Evolutionary conservation across 163 green algal species (phyloP).

Genomic region (Coccomyxa subellipsoidea): DNA sequence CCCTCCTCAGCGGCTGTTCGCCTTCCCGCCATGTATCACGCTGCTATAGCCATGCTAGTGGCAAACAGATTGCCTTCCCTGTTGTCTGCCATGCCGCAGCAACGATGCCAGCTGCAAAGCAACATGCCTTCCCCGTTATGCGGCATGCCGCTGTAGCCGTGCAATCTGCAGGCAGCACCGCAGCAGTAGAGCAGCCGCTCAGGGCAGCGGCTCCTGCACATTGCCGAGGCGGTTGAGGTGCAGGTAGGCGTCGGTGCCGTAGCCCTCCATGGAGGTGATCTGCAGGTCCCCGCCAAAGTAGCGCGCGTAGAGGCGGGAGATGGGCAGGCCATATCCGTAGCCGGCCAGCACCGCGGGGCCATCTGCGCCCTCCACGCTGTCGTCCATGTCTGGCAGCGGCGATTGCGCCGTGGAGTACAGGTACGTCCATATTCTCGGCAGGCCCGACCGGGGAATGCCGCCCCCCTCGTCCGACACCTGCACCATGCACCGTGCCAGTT

Average conservation of each 20-base stretch:
- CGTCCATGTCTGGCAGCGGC: slow-evolving; percentile 60
- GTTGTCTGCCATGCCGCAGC: too few relatives aligned
- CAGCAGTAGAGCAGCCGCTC: not conserved
- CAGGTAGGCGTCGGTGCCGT: slow-evolving; percentile 98
- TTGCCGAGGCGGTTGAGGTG: slow-evolving; percentile 94
- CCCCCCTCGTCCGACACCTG: slow-evolving; percentile 94
- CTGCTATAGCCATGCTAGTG: too few relatives aligned
- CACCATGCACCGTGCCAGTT: too few relatives aligned
- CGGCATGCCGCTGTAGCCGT: too few relatives aligned
- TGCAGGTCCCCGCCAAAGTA: slow-evolving; percentile 98
- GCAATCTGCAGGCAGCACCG: not conserved
- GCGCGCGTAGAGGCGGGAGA: slow-evolving; percentile 86
- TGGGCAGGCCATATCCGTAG: slow-evolving; percentile 95
- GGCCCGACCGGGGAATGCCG: slow-evolving; percentile 89
- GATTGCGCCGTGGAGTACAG: slow-evolving; percentile 91
- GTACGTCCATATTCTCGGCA: slow-evolving; percentile 98
- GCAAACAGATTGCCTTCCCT: too few relatives aligned
- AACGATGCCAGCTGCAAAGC: too few relatives aligned
- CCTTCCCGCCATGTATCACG: too few relatives aligned
- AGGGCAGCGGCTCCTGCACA: slow-evolving; percentile 87
- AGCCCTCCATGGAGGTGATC: slow-evolving; percentile 81
- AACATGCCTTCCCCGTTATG: too few relatives aligned
- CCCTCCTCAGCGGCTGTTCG: too few relatives aligned
- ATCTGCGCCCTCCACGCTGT: slow-evolving; percentile 26
- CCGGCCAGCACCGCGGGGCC: slow-evolving; percentile 87